A percentile compares a stretch with the other conserved stretches of the same genome.
Conservation (phyloP, 352 stramenopile species). For the Phytophthora sansomeana region DNA sequence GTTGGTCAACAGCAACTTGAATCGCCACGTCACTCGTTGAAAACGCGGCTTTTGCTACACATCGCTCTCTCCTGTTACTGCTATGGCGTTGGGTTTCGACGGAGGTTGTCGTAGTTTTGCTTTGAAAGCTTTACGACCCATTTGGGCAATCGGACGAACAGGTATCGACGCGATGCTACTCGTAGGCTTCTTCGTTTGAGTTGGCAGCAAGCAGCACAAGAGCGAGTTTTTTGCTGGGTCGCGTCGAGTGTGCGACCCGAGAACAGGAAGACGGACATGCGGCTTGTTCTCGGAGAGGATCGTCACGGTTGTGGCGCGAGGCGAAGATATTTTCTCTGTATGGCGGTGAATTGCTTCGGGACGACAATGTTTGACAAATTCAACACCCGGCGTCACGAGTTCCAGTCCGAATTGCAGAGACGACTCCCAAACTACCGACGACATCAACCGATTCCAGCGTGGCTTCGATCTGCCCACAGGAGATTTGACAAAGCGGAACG, state of each 20-base stretch:
- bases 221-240: conserved; percentile 3
- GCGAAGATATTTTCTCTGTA: conserved; percentile 10
- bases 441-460: conserved; percentile 12
- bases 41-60: conserved; percentile 18
- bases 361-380: conserved; percentile 20
- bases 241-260: conserved; percentile 1
- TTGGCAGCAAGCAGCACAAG: conserved; percentile 45
- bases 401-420: neutral
- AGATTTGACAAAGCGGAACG: neutral
- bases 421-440: conserved; percentile 27
- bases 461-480: conserved; percentile 13
- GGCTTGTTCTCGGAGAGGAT: neutral
- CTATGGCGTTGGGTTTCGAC: neutral
- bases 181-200: conserved; percentile 19
- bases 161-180: neutral
- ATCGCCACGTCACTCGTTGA: conserved; percentile 19
- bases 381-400: conserved; percentile 20
- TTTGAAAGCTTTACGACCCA: neutral
- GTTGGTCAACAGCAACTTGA: conserved; percentile 31
- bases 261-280: conserved; percentile 1
- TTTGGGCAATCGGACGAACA: neutral
- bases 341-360: neutral
- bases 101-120: conserved; percentile 4
- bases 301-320: neutral
- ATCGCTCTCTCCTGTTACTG: conserved; percentile 3